Evolutionary conservation across 1,284 basidiomycete genomes (phyloP), one percentile per base, ranked within the genome.

Genomic region (Ustilago lituana): DNA sequence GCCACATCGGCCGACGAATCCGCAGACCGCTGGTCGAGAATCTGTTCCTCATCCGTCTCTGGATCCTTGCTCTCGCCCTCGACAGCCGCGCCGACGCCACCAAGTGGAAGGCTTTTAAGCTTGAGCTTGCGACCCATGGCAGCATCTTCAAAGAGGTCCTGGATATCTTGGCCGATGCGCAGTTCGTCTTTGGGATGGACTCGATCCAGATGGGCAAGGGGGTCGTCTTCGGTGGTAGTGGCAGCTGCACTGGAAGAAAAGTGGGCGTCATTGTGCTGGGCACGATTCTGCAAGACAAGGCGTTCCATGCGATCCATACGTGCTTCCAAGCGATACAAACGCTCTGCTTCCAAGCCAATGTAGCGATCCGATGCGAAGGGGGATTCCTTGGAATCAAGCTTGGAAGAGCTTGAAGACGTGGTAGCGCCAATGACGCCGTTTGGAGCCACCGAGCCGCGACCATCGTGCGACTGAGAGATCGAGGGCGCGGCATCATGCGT

Each of bases 1-100:
- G 71, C 71, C 19, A 74, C 61, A 20, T 70, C 71, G 17, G 49
- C 54, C 14, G 61, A 50, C 17, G 71, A 62, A 29, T 71, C 71
- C 19, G 63, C 51, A 5, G 58, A 57, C 19, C 67, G 61, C 41
- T 73, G 71, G 31, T 60, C 51, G 47, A 65, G 57, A 52, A 58
- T 57, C 15, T 56, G 48, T 35, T 73, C 70, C 4, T 65, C 55
- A 26, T 80, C 65, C 15, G 59, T 57, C 26, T 68, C 59, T 11
- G 50, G 9, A 17, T 68, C 54, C 36, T 58, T 62, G 5, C 19
- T 14, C 14, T 59, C 56, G 26, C 20, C 41, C 10, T 65, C 51
- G 14, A 40, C 26, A 11, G 46, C 37, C 4, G 40, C 23, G 24
- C 23, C 39, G 6, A 46, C 48, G 1, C 53, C 44, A n/a, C 53